Evolutionary conservation across 306 rosid species (phyloP).

Genomic region (Ammopiptanthus mongolicus): DNA sequence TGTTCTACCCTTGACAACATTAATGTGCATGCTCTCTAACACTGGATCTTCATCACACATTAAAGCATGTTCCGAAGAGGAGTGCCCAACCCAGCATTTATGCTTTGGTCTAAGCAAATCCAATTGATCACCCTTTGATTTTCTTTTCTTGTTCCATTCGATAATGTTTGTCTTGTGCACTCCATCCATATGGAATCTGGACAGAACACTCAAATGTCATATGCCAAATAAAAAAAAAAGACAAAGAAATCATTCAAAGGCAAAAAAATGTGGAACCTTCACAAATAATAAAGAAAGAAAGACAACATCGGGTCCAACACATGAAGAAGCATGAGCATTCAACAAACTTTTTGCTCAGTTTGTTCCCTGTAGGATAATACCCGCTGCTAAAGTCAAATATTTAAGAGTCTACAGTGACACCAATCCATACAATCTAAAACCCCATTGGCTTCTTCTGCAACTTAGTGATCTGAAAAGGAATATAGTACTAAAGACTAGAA

Average conservation of each 20-base stretch:
- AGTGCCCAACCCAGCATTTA: conserved; percentile 34
- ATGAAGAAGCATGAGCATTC: background rate
- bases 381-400: background rate
- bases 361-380: background rate
- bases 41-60: conserved; percentile 20
- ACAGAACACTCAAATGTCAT: background rate
- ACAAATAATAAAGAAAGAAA: background rate
- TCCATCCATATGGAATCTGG: conserved; percentile 32
- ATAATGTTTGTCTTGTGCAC: background rate
- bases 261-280: background rate
- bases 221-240: background rate
- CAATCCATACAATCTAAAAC: background rate
- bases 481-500: background rate
- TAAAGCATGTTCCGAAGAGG: conserved; percentile 22
- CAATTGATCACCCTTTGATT: conserved; percentile 39
- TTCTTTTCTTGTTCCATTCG: conserved; percentile 58
- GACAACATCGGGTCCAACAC: background rate
- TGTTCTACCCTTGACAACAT: background rate
- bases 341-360: background rate
- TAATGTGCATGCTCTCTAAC: conserved; percentile 8
- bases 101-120: conserved; percentile 56
- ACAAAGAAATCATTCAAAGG: background rate
- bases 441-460: background rate
- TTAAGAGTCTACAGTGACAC: background rate
- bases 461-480: background rate